Evolutionary conservation across 768 basidiomycete genomes (phyloP), one percentile per base, ranked within the genome.

Genomic region (Termitomyces sp.): DNA sequence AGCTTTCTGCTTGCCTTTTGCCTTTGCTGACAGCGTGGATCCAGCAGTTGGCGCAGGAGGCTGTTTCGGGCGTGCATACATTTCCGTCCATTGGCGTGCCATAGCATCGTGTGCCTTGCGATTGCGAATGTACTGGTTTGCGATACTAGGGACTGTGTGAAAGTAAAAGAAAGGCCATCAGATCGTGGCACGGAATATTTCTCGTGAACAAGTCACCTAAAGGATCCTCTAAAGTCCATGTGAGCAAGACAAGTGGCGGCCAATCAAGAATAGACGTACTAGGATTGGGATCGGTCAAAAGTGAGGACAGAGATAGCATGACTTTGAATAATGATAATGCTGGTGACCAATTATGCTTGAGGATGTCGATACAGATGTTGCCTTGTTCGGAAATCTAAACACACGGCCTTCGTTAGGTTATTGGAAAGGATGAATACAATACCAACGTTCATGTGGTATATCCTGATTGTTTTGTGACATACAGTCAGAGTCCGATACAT

Each of bases 311-410:
- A 32, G 94, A 96, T 20, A 98, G 84, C 74, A 98, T 88, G 69
- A 96, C 91, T 78, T 98, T 97, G 81, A 92, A 95, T 52, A 98
- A 79, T 3, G 94, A 96, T 25, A 98, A 75, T 2, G 95, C 95
- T 7, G 95, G 95, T 1, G 92, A 95, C 95, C 95, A 98, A 68
- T 92, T 91, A 69, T 86, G 83, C 76, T 98, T 97, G 61, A 98
- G 83, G 55, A 96, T 93, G 74, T 97, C 91, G 66, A 94, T 91
- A 69, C 91, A 94, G 57, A 93, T 88, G 65, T 80, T 82, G 47
- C 90, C 91, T 56, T 83, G 81, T 60, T 91, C 89, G 55, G 87
- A 88, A 49, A 92, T 91, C 80, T 84, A 52, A 29, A 25, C 36
- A 47, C 25, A 63, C 25, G 56, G 43, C 29, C 15, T 36, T 37